phyloP scores from a whole-genome alignment of 2,329 filamentous ascomycete genomes.

The Aspergillus sp. region DNA sequence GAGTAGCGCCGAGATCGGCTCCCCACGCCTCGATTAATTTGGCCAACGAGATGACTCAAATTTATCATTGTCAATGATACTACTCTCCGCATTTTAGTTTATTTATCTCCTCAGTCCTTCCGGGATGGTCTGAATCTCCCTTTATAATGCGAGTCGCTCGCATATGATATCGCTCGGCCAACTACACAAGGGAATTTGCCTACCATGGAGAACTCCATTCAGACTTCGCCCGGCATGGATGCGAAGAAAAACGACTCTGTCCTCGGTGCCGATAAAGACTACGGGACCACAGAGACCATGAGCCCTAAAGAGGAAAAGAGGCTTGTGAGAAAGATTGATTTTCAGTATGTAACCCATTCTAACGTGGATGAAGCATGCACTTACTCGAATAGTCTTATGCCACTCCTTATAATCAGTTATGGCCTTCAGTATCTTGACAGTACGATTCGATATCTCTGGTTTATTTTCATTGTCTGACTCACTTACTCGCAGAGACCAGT shows the following conservation, averaged over 20 bases:
- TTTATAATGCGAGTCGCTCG: background rate
- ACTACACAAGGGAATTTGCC: background rate
- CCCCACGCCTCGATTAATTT: slow-evolving; percentile 8
- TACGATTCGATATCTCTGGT: background rate
- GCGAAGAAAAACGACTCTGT: background rate
- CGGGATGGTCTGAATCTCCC: background rate
- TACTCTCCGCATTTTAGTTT: slow-evolving; percentile 1
- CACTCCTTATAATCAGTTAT: slow-evolving; percentile 19
- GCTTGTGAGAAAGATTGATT: slow-evolving; percentile 16
- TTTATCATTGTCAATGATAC: background rate
- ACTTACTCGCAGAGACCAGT: slow-evolving; percentile 13
- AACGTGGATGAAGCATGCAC: background rate
- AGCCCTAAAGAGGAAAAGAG: slow-evolving; percentile 13
- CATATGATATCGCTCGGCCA: background rate
- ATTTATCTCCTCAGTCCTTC: background rate
- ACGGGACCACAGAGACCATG: slow-evolving; percentile 3
- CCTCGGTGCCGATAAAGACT: slow-evolving; percentile 2
- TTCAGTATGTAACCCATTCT: slow-evolving; percentile 6
- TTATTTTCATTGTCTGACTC: background rate
- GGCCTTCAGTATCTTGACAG: slow-evolving; percentile 33
- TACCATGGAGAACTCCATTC: background rate
- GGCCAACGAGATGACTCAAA: background rate
- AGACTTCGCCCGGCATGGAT: background rate
- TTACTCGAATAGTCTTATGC: slow-evolving; percentile 16
- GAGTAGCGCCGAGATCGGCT: slow-evolving; percentile 1